These are phyloP conservation scores for Pichia membranifaciens DNA, from an alignment of 805 yeast species.

Conservation along the genomic window DNA sequence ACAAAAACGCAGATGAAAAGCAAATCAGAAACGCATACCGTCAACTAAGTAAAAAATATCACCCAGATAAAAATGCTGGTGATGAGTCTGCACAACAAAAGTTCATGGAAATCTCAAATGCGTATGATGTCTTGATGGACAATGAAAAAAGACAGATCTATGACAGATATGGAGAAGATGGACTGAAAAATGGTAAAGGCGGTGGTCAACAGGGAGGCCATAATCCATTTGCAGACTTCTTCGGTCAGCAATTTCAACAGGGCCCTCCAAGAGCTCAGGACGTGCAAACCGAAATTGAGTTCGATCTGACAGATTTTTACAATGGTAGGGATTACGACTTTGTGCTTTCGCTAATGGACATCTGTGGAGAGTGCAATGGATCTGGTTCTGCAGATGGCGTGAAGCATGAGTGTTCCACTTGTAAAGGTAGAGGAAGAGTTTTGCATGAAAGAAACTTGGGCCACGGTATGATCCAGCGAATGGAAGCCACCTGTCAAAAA, in stretches of 20 bases:
- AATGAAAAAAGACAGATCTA: conserved; percentile 60
- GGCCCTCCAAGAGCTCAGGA: conserved; percentile 56
- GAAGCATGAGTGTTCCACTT: conserved; percentile 55
- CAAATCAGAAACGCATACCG: conserved; percentile 85
- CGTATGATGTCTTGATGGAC: conserved; percentile 80
- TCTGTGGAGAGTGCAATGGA: conserved; percentile 77
- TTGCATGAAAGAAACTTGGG: conserved; percentile 69
- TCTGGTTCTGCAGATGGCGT: conserved; percentile 80
- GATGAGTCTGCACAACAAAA: conserved; percentile 77
- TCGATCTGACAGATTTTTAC: conserved; percentile 62
- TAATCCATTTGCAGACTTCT: conserved; percentile 62
- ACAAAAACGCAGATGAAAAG: conserved; percentile 62
- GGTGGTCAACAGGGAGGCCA: conserved; percentile 38
- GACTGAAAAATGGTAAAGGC: conserved; percentile 52
- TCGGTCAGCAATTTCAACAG: conserved; percentile 30
- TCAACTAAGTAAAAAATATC: conserved; percentile 74
- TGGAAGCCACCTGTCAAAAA: conserved; percentile 70
- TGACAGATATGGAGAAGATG: conserved; percentile 76
- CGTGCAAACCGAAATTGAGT: conserved; percentile 48
- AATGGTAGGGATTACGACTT: conserved; percentile 62
- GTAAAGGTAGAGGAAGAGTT: conserved; percentile 72
- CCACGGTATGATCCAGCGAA: conserved; percentile 84
- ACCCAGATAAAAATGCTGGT: conserved; percentile 90
- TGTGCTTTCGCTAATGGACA: conserved; percentile 59
- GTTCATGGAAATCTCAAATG: conserved; percentile 89